Evolutionary conservation across 2,329 filamentous ascomycete genomes (phyloP).

Genomic region (Magnaporthiopsis rhizophila): DNA sequence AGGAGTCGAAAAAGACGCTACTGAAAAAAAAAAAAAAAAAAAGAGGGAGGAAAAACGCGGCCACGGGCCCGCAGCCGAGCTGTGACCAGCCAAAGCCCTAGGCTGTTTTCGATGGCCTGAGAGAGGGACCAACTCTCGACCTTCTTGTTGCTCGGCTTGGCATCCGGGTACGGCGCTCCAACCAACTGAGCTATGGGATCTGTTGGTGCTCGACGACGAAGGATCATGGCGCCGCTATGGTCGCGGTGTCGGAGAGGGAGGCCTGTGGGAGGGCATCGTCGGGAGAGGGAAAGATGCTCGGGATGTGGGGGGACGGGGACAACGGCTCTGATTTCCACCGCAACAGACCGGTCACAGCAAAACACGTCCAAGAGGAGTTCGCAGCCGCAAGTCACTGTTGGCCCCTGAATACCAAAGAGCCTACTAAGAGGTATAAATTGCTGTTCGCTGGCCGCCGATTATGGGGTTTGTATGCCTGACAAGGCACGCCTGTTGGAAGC

Average conservation of each 20-base stretch:
- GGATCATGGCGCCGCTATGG: no score
- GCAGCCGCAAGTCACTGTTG: no score
- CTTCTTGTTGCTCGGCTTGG: slow-evolving; percentile 4
- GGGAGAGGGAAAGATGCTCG: not conserved
- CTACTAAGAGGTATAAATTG: no score
- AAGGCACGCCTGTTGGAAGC: not conserved
- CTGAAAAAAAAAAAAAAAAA: not conserved
- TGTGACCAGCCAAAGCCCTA: no score
- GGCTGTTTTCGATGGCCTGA: slow-evolving; percentile 1
- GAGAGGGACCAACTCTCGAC: slow-evolving; percentile 9
- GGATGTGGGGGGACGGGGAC: not conserved
- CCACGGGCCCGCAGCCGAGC: not conserved
- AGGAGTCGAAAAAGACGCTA: not conserved
- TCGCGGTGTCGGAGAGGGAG: not conserved
- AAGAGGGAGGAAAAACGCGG: not conserved
- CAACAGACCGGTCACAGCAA: no score
- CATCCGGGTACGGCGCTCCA: slow-evolving; percentile 4
- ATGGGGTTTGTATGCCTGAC: no score
- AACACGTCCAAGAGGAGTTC: no score
- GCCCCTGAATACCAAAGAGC: no score
- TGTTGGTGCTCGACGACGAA: not conserved
- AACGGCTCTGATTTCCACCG: no score
- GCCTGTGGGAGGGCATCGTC: not conserved
- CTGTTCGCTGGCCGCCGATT: no score
- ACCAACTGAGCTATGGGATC: slow-evolving; percentile 8